These are phyloP conservation scores for Akanthomyces dipterigenus DNA, from an alignment of 2,329 filamentous ascomycete species.

Conservation along the genomic window DNA sequence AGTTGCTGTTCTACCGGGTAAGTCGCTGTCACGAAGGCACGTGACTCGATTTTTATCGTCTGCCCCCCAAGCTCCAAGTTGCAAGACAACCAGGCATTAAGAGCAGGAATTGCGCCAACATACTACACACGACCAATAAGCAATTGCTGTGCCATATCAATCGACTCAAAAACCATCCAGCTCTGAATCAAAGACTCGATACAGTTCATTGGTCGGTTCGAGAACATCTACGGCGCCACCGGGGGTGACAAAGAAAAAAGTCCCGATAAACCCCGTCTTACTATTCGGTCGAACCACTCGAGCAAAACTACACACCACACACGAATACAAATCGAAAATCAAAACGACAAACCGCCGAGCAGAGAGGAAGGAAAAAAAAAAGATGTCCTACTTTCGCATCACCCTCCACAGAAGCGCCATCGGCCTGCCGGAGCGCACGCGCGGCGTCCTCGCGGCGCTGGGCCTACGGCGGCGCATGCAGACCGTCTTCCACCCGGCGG, in stretches of 20 bases:
- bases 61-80: neutral
- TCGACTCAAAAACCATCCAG: no score
- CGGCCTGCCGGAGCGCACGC: constrained; percentile 72
- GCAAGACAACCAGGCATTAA: neutral
- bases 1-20: neutral
- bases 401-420: constrained; percentile 86
- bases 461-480: constrained; percentile 78
- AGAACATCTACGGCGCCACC: no score
- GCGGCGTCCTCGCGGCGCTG: constrained; percentile 75
- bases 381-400: constrained; percentile 81
- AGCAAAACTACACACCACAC: neutral
- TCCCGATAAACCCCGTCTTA: neutral
- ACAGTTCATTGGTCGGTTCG: no score
- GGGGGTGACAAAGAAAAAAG: neutral
- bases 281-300: no score
- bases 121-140: neutral
- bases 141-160: no score
- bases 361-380: constrained; percentile 10
- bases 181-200: no score
- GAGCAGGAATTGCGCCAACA: neutral
- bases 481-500: constrained; percentile 84
- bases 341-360: no score
- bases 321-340: no score
- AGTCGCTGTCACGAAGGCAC: neutral
- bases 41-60: neutral